phyloP scores from a whole-genome alignment of 1,284 basidiomycete genomes.

The Cutaneotrichosporon cavernicola region DNA sequence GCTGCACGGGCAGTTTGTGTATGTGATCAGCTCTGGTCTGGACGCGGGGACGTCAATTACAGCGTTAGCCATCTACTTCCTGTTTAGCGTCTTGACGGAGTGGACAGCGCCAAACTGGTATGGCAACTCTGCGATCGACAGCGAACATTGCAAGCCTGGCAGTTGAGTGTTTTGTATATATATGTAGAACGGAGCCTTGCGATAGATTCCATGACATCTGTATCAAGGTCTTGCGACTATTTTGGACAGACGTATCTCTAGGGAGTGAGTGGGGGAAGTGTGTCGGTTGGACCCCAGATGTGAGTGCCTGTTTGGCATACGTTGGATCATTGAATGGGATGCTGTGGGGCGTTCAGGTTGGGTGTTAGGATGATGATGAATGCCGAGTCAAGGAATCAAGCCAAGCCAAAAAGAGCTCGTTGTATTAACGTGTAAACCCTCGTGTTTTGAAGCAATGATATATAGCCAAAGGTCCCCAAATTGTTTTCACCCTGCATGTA shows the following conservation, averaged over 20 bases:
- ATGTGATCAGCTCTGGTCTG: constrained; percentile 53
- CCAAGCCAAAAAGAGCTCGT: no score
- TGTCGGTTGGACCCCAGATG: neutral
- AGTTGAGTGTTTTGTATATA: constrained; percentile 20
- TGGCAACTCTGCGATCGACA: constrained; percentile 49
- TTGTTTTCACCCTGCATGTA: no score
- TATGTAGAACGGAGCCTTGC: neutral
- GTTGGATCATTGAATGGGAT: neutral
- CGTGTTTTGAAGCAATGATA: no score
- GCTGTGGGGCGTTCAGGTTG: no score
- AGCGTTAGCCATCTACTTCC: constrained; percentile 55
- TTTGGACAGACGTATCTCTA: no score
- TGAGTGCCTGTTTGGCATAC: neutral
- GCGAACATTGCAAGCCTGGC: constrained; percentile 52
- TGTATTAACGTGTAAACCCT: no score
- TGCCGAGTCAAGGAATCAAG: no score
- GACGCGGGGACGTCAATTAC: constrained; percentile 56
- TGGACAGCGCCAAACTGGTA: constrained; percentile 49
- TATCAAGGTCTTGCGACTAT: neutral
- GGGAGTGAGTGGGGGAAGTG: neutral
- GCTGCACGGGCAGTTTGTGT: constrained; percentile 44
- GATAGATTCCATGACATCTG: neutral
- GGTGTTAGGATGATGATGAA: no score
- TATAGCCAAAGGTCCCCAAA: no score
- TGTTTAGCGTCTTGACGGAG: constrained; percentile 44